Evolutionary conservation across 2,329 filamentous ascomycete species (phyloP).

Genomic region (Colletotrichum brevisporum): DNA sequence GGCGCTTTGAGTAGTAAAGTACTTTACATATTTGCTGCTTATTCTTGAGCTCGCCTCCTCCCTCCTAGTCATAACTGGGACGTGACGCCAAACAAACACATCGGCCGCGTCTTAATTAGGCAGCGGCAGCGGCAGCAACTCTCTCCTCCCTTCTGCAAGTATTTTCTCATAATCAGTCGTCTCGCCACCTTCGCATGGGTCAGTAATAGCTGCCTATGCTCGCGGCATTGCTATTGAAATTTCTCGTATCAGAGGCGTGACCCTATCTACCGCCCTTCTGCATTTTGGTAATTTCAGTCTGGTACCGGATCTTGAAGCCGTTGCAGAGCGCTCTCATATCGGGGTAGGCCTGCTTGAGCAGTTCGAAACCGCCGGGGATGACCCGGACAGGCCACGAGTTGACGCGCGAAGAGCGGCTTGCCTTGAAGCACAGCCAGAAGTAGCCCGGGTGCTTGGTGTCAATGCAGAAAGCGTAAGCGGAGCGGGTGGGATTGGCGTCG

Average conservation of each 20-base stretch:
- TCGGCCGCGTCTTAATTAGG: neutral
- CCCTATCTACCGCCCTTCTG: constrained; percentile 44
- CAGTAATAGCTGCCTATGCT: constrained; percentile 21
- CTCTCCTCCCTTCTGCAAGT: neutral
- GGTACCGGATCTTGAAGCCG: constrained; percentile 90
- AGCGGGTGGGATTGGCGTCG: constrained; percentile 93
- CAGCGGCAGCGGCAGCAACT: neutral
- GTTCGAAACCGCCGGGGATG: constrained; percentile 92
- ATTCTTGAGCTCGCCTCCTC: constrained; percentile 13
- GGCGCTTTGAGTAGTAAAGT: constrained; percentile 9
- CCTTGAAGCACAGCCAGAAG: constrained; percentile 97
- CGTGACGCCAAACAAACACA: neutral
- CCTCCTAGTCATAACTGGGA: neutral
- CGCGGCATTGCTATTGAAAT: neutral
- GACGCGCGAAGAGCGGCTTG: constrained; percentile 79
- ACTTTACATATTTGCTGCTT: constrained; percentile 22
- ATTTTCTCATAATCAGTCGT: neutral
- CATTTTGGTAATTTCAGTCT: constrained; percentile 76
- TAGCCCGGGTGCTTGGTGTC: constrained; percentile 93
- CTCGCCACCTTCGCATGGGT: neutral
- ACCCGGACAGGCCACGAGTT: constrained; percentile 90
- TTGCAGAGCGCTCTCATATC: constrained; percentile 97
- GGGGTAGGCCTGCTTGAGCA: constrained; percentile 90
- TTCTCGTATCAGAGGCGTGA: constrained; percentile 2
- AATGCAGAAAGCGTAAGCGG: constrained; percentile 95